These are phyloP conservation scores for Plantago lanceolata DNA, from an alignment of 305 asterid genomes.

Conservation along the genomic window DNA sequence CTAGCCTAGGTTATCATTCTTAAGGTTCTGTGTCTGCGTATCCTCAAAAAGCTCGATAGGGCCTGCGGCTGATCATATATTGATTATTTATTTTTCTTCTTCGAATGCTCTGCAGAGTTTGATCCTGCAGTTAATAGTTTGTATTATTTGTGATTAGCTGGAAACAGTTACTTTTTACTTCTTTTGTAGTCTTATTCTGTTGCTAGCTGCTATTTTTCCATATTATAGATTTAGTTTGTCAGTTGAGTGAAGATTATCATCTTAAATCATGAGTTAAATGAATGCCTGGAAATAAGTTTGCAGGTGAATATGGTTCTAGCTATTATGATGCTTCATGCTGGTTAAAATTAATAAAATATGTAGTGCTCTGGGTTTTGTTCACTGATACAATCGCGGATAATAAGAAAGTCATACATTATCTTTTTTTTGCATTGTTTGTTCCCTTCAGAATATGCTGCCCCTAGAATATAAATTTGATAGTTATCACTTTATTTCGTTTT, in stretches of 20 bases:
- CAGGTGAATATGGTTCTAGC: neutral
- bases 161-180: no score
- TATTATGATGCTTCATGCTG: neutral
- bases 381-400: neutral
- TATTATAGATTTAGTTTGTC: neutral
- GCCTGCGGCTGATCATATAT: neutral
- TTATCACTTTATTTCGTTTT: constrained; percentile 12
- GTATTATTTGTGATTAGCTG: neutral
- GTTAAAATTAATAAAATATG: neutral
- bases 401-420: neutral
- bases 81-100: neutral
- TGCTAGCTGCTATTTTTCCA: neutral
- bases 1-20: no score
- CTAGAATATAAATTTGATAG: constrained; percentile 9
- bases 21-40: no score
- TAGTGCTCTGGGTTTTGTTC: neutral
- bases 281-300: neutral
- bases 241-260: neutral
- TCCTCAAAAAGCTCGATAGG: no score
- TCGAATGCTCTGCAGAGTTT: neutral
- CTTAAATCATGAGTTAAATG: neutral
- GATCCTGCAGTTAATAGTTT: neutral
- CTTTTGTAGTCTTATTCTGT: neutral
- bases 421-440: neutral
- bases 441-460: neutral